Evolutionary conservation across 2,329 filamentous ascomycete genomes (phyloP), one percentile per base, ranked within the genome.

Genomic region (Pyricularia sp.): DNA sequence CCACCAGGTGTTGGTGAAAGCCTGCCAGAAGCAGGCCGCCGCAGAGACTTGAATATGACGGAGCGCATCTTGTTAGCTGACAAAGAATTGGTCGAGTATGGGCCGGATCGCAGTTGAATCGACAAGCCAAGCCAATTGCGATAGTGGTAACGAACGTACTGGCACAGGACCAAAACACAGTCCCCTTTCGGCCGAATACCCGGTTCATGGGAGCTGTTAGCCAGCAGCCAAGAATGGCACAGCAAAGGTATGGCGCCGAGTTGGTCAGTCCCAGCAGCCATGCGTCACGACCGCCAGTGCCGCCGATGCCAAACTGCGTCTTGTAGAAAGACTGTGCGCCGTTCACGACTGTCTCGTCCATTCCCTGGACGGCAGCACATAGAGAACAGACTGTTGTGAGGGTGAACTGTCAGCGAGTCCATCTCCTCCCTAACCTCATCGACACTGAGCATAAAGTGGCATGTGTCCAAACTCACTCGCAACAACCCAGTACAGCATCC

Each of bases 281-380:
- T 1, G 66, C 50, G 30, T 61, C 55, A 55, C 55, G 28, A 23
- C 55, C 66, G 58, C 84, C 76, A 30, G 81, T 71, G 73, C 83
- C 79, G 66, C 78, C 82, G 68, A 91, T 90, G 25, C 85, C 85
- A 70, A 92, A 91, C 70, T 88, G 81, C 1, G 76, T 72, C 70
- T 84, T 63, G 76, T 89, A 91, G 14, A 68, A 67, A 3, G 86
- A 81, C 72, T 91, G 89, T 10, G 87, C 88, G 63, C 88, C 88
- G 73, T 90, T 90, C 72, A 90, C 86, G 31, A 90, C 88, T 0
- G 88, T 90, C 77, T 91, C 87, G 75, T 91, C 88, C 87, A 90
- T 90, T 73, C 89, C 89, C 74, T 92, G 90, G 0, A 92, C 90
- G 28, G 88, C 88, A 20, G 90, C 90, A 63, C 85, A 89, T 25